A percentile compares a stretch with the other conserved stretches of the same genome.
phyloP scores from a whole-genome alignment of 306 rosid genomes.

The Castanea mollissima region DNA sequence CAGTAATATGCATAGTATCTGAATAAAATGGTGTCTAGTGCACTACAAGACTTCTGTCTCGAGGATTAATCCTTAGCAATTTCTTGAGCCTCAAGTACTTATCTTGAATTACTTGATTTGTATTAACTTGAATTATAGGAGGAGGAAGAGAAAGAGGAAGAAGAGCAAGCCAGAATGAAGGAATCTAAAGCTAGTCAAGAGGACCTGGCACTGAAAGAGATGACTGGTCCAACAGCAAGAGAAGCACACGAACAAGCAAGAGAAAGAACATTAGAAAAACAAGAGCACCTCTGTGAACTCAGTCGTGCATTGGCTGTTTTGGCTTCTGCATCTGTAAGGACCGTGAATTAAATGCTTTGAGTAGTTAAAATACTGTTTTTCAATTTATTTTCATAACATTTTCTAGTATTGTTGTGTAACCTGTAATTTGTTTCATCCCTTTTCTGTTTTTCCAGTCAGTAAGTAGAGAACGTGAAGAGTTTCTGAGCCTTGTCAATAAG shows the following conservation, averaged over 20 bases:
- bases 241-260: conserved; percentile 74
- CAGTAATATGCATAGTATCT: conserved; percentile 7
- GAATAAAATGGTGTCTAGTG: conserved; percentile 13
- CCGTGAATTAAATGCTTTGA: conserved; percentile 17
- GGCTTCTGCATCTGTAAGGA: conserved; percentile 96
- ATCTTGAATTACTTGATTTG: conserved; percentile 6
- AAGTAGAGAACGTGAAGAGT: conserved; percentile 92
- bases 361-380: conserved; percentile 1
- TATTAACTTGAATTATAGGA: conserved; percentile 41
- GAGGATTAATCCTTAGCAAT: not conserved
- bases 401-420: not conserved
- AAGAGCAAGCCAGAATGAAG: conserved; percentile 59
- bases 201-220: conserved; percentile 79
- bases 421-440: conserved; percentile 1
- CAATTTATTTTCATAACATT: not conserved
- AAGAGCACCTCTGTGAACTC: conserved; percentile 85
- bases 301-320: conserved; percentile 95
- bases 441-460: conserved; percentile 67
- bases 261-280: conserved; percentile 66
- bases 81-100: conserved; percentile 17
- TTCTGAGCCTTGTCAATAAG: conserved; percentile 82
- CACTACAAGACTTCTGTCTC: conserved; percentile 12
- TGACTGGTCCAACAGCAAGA: conserved; percentile 62
- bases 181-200: conserved; percentile 51
- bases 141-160: conserved; percentile 79